Conservation (phyloP, 768 basidiomycete genomes). For the Lentinus brumalis region DNA sequence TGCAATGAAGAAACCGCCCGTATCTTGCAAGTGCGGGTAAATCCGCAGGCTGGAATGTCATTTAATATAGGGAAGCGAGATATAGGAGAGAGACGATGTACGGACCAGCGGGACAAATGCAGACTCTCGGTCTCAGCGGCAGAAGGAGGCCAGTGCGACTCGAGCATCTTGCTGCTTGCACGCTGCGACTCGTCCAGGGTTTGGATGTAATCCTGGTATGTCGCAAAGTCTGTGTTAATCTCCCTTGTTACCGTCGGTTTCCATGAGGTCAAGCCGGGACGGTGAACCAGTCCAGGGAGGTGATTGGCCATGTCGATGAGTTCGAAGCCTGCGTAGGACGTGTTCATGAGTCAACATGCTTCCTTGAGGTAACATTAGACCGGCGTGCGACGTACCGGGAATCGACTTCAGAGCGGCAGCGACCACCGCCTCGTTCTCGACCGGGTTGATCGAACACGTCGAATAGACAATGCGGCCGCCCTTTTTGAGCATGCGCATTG, state of each 20-base stretch:
- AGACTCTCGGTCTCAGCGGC: constrained; percentile 58
- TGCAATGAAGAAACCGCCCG: constrained; percentile 97
- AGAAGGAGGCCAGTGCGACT: constrained; percentile 79
- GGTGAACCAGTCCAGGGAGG: constrained; percentile 70
- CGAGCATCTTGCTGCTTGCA: constrained; percentile 60
- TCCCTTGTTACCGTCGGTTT: constrained; percentile 64
- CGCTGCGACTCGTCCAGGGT: constrained; percentile 50
- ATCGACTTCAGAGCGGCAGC: constrained; percentile 76
- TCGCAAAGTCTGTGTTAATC: constrained; percentile 51
- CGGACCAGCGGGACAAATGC: constrained; percentile 74
- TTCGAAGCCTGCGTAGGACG: constrained; percentile 56
- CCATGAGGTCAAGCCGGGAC: constrained; percentile 81
- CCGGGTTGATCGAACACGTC: constrained; percentile 95
- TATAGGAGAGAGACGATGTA: constrained; percentile 1
- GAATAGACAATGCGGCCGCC: constrained; percentile 96
- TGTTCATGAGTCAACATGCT: constrained; percentile 1
- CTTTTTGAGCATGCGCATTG: constrained; percentile 84
- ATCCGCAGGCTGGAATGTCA: constrained; percentile 69
- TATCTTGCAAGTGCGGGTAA: constrained; percentile 94
- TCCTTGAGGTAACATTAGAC: background rate
- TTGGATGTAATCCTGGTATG: constrained; percentile 61
- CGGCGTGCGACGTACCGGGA: constrained; percentile 50
- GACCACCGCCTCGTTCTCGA: constrained; percentile 96
- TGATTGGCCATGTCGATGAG: constrained; percentile 77
- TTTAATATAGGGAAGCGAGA: background rate